Conservation (phyloP, 2,329 filamentous ascomycete genomes). For the Diaporthe citrichinensis region DNA sequence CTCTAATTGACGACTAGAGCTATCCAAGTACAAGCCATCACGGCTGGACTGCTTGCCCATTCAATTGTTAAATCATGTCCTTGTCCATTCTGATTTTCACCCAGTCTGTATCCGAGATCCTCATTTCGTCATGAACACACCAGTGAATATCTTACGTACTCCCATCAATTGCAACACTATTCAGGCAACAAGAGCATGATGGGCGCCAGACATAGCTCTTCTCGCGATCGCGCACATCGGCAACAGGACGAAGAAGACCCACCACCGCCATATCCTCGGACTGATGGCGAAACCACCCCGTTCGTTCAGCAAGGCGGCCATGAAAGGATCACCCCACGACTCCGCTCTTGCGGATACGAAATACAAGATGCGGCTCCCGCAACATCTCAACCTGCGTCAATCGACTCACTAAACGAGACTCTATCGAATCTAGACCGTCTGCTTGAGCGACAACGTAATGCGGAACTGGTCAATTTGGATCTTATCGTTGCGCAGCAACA, state of each 20-base stretch:
- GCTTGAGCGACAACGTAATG: not conserved
- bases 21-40: not conserved
- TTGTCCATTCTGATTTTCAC: not conserved
- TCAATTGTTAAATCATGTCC: not conserved
- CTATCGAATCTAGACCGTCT: not conserved
- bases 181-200: not conserved
- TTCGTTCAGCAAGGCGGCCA: not conserved
- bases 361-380: not conserved
- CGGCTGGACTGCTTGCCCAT: not conserved
- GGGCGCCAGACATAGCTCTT: not conserved
- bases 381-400: not conserved
- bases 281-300: not conserved
- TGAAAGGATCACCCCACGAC: not conserved
- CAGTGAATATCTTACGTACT: not conserved
- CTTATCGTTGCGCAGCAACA: too few relatives aligned
- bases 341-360: not conserved
- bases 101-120: not conserved
- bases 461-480: too few relatives aligned
- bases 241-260: not conserved
- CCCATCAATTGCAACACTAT: too few relatives aligned
- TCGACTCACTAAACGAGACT: not conserved
- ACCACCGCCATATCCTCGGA: not conserved
- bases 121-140: not conserved
- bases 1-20: not conserved
- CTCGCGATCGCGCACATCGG: not conserved